Conservation (phyloP, 2,329 filamentous ascomycete genomes). For the Curvularia verruculosa region DNA sequence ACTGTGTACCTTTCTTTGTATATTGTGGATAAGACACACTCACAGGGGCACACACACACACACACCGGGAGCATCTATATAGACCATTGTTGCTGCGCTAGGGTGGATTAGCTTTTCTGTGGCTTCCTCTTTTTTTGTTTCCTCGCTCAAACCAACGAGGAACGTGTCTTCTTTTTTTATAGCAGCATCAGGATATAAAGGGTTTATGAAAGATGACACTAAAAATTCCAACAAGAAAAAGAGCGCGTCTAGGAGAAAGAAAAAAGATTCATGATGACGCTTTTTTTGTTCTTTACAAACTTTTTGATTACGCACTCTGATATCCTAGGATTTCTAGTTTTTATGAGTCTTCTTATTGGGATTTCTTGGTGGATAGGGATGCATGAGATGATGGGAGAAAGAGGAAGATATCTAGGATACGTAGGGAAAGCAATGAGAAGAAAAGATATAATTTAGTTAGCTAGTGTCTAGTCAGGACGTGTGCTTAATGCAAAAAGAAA, state of each 20-base stretch:
- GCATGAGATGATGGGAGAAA: too few relatives aligned
- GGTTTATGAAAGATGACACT: slow-evolving; percentile 10
- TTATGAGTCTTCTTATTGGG: neutral
- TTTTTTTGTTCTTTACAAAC: slow-evolving; percentile 3
- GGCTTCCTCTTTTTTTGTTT: too few relatives aligned
- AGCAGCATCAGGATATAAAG: slow-evolving; percentile 11
- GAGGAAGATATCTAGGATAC: neutral
- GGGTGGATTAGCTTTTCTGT: too few relatives aligned
- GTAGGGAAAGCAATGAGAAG: neutral
- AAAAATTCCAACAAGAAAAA: slow-evolving; percentile 13
- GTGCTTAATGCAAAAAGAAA: too few relatives aligned
- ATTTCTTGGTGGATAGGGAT: slow-evolving; percentile 2
- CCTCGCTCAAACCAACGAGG: slow-evolving; percentile 13
- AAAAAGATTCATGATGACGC: slow-evolving; percentile 22
- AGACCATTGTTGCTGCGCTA: too few relatives aligned
- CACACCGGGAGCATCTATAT: slow-evolving; percentile 6
- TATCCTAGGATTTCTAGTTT: too few relatives aligned
- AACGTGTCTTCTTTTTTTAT: slow-evolving; percentile 11
- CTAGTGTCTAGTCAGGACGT: neutral
- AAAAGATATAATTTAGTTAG: neutral
- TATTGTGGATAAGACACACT: slow-evolving; percentile 40
- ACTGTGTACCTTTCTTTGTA: slow-evolving; percentile 43
- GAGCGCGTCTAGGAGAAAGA: slow-evolving; percentile 19
- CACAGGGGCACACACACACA: too few relatives aligned
- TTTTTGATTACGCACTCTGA: too few relatives aligned